These are phyloP conservation scores for Ustilago shanxiensis DNA, from an alignment of 1,284 basidiomycete species.

Conservation along the genomic window DNA sequence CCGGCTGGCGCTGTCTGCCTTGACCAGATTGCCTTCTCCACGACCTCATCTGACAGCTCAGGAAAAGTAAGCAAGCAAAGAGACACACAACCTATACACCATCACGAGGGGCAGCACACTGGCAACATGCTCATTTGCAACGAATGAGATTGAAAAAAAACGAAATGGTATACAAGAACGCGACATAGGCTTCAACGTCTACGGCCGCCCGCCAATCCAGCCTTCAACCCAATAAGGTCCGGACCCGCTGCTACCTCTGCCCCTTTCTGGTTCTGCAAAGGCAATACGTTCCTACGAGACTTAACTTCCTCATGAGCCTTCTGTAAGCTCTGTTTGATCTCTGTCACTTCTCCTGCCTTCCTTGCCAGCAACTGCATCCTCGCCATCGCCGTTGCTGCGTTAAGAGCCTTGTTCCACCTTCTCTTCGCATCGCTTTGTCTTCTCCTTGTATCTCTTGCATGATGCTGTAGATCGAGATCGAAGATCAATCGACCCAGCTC, in stretches of 20 bases:
- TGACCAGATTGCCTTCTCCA: too few species aligned
- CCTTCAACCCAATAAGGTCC: slow-evolving; percentile 6
- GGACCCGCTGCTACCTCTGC: neutral
- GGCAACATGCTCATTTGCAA: too few species aligned
- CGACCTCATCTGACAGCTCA: too few species aligned
- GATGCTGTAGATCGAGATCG: slow-evolving; percentile 36
- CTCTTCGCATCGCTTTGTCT: slow-evolving; percentile 8
- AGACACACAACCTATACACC: too few species aligned
- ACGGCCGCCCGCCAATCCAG: slow-evolving; percentile 1
- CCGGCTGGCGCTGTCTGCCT: too few species aligned
- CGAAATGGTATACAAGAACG: too few species aligned
- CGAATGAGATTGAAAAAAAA: too few species aligned
- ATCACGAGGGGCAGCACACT: too few species aligned
- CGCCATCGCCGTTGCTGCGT: slow-evolving; percentile 21
- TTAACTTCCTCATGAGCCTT: slow-evolving; percentile 39
- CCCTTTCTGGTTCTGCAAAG: slow-evolving; percentile 6
- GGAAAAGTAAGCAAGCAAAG: too few species aligned
- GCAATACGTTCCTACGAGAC: slow-evolving; percentile 15
- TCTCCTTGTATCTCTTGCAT: slow-evolving; percentile 8
- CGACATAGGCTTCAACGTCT: too few species aligned
- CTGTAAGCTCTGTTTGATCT: slow-evolving; percentile 30
- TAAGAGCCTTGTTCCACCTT: slow-evolving; percentile 41
- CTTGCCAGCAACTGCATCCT: slow-evolving; percentile 33
- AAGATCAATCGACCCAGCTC: slow-evolving; percentile 35
- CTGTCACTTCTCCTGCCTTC: slow-evolving; percentile 9